phyloP scores from a whole-genome alignment of 352 stramenopile species.

The Pythium periplocum region DNA sequence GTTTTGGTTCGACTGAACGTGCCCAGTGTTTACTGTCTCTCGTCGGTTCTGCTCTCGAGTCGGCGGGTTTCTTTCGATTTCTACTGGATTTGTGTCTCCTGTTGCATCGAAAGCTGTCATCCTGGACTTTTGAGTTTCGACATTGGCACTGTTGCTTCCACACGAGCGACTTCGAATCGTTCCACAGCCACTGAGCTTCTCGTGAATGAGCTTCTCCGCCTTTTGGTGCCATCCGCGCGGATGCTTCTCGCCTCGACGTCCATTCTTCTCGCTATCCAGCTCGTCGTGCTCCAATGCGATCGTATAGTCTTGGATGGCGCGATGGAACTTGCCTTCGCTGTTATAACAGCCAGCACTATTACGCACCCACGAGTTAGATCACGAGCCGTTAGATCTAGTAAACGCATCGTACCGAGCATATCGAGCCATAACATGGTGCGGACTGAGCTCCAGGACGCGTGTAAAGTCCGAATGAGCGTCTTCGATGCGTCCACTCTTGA shows the following conservation, averaged over 20 bases:
- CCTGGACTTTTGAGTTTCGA: too few species aligned
- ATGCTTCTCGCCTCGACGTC: background rate
- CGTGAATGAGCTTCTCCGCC: too few species aligned
- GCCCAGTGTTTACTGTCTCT: too few species aligned
- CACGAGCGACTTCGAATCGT: too few species aligned
- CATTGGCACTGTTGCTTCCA: too few species aligned
- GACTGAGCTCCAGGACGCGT: conserved; percentile 53
- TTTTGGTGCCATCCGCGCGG: background rate
- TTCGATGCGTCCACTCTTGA: conserved; percentile 45
- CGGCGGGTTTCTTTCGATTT: too few species aligned
- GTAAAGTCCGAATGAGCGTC: conserved; percentile 62
- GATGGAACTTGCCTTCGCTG: conserved; percentile 57
- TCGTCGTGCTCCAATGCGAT: conserved; percentile 67
- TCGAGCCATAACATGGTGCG: conserved; percentile 73
- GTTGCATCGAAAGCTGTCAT: too few species aligned
- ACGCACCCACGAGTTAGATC: background rate
- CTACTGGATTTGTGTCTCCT: too few species aligned
- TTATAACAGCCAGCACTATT: conserved; percentile 59
- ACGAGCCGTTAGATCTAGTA: background rate
- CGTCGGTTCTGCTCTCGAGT: too few species aligned
- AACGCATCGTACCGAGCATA: conserved; percentile 35
- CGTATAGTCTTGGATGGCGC: conserved; percentile 73
- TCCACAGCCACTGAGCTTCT: too few species aligned
- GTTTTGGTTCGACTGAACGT: too few species aligned
- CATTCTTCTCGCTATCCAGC: conserved; percentile 26